Conservation (phyloP, 2,329 filamentous ascomycete genomes). For the Ophiostoma ulmi region DNA sequence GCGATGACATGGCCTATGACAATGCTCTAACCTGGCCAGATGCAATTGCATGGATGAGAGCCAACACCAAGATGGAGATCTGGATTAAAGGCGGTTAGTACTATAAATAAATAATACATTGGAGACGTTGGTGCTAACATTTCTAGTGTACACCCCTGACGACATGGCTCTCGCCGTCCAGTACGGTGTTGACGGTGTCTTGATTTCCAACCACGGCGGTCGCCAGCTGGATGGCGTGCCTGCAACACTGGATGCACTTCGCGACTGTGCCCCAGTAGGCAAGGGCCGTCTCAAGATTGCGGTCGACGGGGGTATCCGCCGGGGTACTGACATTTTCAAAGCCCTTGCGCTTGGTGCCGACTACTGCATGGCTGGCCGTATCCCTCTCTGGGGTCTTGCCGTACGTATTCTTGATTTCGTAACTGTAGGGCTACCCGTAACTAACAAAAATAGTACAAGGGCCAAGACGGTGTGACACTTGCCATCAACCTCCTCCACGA, state of each 20-base stretch:
- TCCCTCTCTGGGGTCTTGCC: conserved; percentile 46
- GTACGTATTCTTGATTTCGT: not conserved
- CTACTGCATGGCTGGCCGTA: conserved; percentile 44
- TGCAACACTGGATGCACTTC: conserved; percentile 41
- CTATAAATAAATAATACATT: not conserved
- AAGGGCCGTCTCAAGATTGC: conserved; percentile 42
- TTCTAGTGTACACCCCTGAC: conserved; percentile 34
- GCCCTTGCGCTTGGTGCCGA: conserved; percentile 48
- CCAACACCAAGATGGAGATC: conserved; percentile 20
- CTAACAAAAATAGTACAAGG: conserved; percentile 11
- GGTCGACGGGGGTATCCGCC: conserved; percentile 46
- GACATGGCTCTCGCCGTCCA: conserved; percentile 21
- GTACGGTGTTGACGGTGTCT: conserved; percentile 31
- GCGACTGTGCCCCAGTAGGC: conserved; percentile 44
- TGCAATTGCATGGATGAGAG: conserved; percentile 18
- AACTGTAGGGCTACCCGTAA: not conserved
- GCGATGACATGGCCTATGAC: conserved; percentile 13
- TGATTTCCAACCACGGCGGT: conserved; percentile 46
- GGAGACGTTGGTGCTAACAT: not conserved
- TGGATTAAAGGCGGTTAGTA: conserved; percentile 32
- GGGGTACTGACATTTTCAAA: conserved; percentile 50
- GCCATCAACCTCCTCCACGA: conserved; percentile 20
- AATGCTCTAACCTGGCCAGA: conserved; percentile 17
- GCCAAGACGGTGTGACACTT: conserved; percentile 21
- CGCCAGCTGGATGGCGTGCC: conserved; percentile 44